phyloP scores from a whole-genome alignment of 208 protist species.

The Leishmania aethiopica region DNA sequence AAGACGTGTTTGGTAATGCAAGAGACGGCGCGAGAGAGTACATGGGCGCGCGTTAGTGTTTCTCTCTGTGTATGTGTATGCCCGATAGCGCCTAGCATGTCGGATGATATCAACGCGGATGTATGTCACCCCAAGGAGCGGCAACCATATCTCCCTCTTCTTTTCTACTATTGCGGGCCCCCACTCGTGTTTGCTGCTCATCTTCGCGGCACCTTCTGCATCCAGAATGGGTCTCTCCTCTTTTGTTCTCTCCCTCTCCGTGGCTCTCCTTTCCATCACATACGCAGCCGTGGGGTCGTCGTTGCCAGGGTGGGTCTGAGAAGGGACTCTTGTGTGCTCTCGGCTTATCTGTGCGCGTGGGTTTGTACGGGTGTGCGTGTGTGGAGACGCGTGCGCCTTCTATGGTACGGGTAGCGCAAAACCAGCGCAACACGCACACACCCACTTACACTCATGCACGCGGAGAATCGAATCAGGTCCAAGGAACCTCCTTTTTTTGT shows the following conservation, averaged over 20 bases:
- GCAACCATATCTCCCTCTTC: neutral
- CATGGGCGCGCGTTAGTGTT: neutral
- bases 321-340: neutral
- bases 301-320: neutral
- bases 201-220: neutral
- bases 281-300: neutral
- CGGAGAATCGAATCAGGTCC: neutral
- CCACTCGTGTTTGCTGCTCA: neutral
- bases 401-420: neutral
- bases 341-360: neutral
- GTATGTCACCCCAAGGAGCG: neutral
- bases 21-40: neutral
- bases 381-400: neutral
- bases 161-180: neutral
- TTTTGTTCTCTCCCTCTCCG: neutral
- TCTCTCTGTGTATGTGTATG: neutral
- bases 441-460: neutral
- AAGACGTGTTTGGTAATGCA: neutral
- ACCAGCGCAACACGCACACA: neutral
- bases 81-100: neutral
- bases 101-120: neutral
- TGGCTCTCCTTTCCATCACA: neutral
- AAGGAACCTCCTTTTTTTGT: neutral
- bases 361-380: neutral
- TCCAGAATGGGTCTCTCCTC: neutral